A percentile compares a stretch with the other conserved stretches of the same genome.
Conservation (phyloP, 176 grass and related monocot species). For the Eragrostis curvula region DNA sequence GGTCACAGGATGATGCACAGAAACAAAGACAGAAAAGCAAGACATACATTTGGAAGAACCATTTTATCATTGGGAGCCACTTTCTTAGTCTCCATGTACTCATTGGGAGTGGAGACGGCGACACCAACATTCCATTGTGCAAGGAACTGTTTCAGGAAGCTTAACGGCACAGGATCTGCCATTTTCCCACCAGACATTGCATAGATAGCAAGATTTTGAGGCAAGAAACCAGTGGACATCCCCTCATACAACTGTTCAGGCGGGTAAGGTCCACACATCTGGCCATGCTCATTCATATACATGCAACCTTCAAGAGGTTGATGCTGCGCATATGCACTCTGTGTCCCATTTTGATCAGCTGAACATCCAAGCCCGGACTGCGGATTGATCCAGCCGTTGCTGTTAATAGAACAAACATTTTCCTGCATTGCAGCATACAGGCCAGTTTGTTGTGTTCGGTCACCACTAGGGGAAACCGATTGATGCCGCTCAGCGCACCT, state of each 20-base stretch:
- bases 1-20: neutral
- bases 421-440: slow-evolving; percentile 53
- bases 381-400: slow-evolving; percentile 18
- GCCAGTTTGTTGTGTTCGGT: slow-evolving; percentile 23
- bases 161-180: slow-evolving; percentile 62
- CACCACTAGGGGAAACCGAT: slow-evolving; percentile 11
- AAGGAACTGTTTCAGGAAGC: slow-evolving; percentile 66
- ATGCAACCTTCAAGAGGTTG: slow-evolving; percentile 66
- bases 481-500: slow-evolving; percentile 22
- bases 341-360: slow-evolving; percentile 22
- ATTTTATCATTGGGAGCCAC: slow-evolving; percentile 32
- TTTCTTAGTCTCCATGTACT: slow-evolving; percentile 5
- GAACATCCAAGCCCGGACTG: slow-evolving; percentile 13
- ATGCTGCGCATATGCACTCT: slow-evolving; percentile 21
- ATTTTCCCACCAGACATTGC: slow-evolving; percentile 65
- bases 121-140: slow-evolving; percentile 36
- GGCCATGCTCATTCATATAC: slow-evolving; percentile 76
- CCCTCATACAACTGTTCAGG: slow-evolving; percentile 79
- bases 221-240: slow-evolving; percentile 76
- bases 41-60: slow-evolving; percentile 47
- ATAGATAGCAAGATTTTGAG: slow-evolving; percentile 72
- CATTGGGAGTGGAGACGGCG: neutral
- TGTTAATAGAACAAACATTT: slow-evolving; percentile 36
- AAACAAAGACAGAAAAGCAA: slow-evolving; percentile 26
- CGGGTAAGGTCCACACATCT: slow-evolving; percentile 88